Evolutionary conservation across 768 basidiomycete genomes (phyloP), one percentile per base, ranked within the genome.

Genomic region (Amanita subjunquillea): DNA sequence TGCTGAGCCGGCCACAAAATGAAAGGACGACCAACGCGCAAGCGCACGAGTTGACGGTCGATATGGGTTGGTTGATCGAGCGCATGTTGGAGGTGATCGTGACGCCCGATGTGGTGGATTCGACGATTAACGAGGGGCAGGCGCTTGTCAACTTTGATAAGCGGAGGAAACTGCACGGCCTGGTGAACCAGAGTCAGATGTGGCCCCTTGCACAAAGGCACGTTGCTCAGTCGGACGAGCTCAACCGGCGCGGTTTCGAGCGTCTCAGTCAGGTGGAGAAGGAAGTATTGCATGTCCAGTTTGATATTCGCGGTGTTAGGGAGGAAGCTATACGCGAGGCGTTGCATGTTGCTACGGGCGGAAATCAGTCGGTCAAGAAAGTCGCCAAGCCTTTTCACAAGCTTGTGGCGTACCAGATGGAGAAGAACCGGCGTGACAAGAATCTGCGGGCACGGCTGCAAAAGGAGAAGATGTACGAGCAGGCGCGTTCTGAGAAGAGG

Each of bases 31-130:
- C 6, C n/a, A 8, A 8, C 9, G 41, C 25, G 8, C n/a, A 68
- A 10, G 72, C 75, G 29, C 69, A 70, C 29, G 76, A 80, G 30
- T 69, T 76, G 5, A 80, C 82, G 3, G 76, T 85, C 13, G 90
- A 91, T 61, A 77, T 89, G 57, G 87, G 86, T 8, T 92, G 89
- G 88, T 67, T 91, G 37, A 63, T 92, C 53, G 90, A 92, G 63
- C 78, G 87, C 41, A 78, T 91, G 66, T 67, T 91, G 34, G 90
- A 91, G 62, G 72, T 91, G 44, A 78, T 91, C 54, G 80, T 83
- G 25, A 75, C 82, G 48, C 82, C 87, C 3, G 87, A 92, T 62
- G 72, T 82, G 13, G 66, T 88, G 6, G 77, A 80, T 44, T 73
- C 79, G 13, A 61, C 72, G 1, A 62, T 69, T n/a, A 74, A 75